Base-by-base conservation (phyloP, 164 flowering plant genomes). In the Macadamia tetraphylla region DNA sequence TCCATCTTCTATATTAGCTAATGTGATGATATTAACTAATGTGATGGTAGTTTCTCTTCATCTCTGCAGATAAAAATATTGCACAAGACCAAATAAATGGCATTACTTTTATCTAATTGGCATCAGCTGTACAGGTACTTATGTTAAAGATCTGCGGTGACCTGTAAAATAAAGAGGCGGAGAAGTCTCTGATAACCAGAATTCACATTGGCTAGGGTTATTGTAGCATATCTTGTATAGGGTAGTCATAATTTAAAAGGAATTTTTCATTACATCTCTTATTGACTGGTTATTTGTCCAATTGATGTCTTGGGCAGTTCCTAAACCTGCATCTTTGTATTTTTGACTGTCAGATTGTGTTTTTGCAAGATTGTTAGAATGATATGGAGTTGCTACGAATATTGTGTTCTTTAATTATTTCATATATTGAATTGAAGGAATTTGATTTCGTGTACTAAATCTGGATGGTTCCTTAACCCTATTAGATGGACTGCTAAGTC, bases 151-250 rank as follows among this genome's bases (percentile, higher is more conserved):
- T 29, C 13, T 30, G 57, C 8, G n/a, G 12, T 52, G 30, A n/a
- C 30, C 59, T 32, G 29, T 1, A 13, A 57, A 69, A 53, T 6
- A 29, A 52, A 40, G 62, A 72, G 17, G 56, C 30, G 67, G 1
- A 11, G 35, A 69, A 3, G 40, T 30, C 15, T 40, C 46, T 57
- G 18, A 32, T 40, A n/a, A 35, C 17, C 31, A n/a, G 35, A 58
- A 40, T 51, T 49, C 29, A 69, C 56, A 31, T 14, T 42, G 49
- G 13, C 9, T 60, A 15, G 52, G 40, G 12, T 63, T 71, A 55
- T 14, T 68, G 72, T 58, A 29, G 29, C 55, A 66, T 67, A 59
- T 66, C n/a, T 29, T 62, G 35, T 61, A 70, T 59, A 59, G 63
- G 64, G 17, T 44, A 29, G 6, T 14, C 12, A 29, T 9, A 66